These are phyloP conservation scores for Hortiboletus flavorubellus DNA, from an alignment of 768 basidiomycete species.

Conservation along the genomic window DNA sequence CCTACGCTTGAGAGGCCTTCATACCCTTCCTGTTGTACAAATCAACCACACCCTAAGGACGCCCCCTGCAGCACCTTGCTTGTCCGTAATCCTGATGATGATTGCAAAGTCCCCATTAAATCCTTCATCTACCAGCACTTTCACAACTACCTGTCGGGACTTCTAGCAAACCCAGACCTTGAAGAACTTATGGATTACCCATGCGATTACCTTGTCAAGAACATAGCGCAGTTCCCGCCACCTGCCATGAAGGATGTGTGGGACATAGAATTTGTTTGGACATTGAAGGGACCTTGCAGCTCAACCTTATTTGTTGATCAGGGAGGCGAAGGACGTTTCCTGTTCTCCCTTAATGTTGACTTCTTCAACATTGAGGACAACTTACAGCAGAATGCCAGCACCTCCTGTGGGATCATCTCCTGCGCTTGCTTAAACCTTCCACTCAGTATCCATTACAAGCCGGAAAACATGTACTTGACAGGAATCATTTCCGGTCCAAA, in stretches of 20 bases:
- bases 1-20: too few species aligned
- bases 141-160: neutral
- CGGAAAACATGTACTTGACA: constrained; percentile 22
- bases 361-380: constrained; percentile 35
- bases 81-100: neutral
- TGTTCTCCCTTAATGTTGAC: constrained; percentile 31
- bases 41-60: too few species aligned
- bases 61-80: neutral
- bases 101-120: neutral
- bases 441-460: constrained; percentile 26
- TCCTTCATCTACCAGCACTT: constrained; percentile 1
- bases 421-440: constrained; percentile 35
- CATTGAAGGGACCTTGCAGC: constrained; percentile 9
- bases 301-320: constrained; percentile 19
- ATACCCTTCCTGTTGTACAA: too few species aligned
- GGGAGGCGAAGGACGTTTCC: neutral
- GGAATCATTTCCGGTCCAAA: constrained; percentile 31
- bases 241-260: neutral
- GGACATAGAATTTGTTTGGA: neutral
- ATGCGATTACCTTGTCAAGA: neutral
- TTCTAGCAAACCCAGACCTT: neutral
- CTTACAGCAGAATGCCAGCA: constrained; percentile 18
- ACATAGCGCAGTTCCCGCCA: neutral
- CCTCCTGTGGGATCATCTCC: constrained; percentile 33
- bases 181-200: constrained; percentile 7